These are phyloP conservation scores for Fonsecaea pugnacius DNA, from an alignment of 2,329 filamentous ascomycete genomes.

Conservation along the genomic window DNA sequence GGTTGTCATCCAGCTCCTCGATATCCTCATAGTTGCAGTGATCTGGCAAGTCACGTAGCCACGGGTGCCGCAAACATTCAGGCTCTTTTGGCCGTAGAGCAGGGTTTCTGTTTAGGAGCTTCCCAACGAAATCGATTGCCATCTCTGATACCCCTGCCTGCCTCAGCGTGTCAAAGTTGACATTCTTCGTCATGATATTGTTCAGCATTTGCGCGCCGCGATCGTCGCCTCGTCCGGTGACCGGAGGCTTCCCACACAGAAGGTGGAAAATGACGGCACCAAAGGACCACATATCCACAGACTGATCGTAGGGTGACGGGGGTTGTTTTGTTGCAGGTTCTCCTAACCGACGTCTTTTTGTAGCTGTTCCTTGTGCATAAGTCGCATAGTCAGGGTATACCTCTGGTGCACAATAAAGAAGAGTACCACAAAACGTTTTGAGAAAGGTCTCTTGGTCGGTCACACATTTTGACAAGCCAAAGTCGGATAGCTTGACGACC, in stretches of 20 bases:
- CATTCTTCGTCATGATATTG: constrained; percentile 78
- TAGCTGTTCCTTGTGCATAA: constrained; percentile 52
- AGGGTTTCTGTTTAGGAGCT: constrained; percentile 83
- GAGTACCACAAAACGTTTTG: constrained; percentile 93
- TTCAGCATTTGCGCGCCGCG: constrained; percentile 76
- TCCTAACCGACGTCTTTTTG: constrained; percentile 63
- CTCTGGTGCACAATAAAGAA: constrained; percentile 94
- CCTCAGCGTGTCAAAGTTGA: constrained; percentile 69
- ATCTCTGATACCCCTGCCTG: constrained; percentile 63
- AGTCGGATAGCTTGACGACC: constrained; percentile 89
- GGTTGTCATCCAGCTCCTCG: constrained; percentile 54
- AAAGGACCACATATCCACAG: constrained; percentile 95
- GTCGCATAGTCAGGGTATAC: constrained; percentile 83
- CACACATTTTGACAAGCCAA: constrained; percentile 93
- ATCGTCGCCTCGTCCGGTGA: constrained; percentile 74
- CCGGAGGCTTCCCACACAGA: constrained; percentile 79
- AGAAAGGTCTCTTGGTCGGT: constrained; percentile 88
- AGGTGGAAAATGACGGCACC: constrained; percentile 89
- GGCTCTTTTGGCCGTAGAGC: constrained; percentile 73
- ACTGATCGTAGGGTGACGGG: constrained; percentile 75
- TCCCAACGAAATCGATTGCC: constrained; percentile 73
- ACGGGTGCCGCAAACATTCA: constrained; percentile 72
- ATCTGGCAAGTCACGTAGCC: constrained; percentile 65
- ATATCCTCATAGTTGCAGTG: constrained; percentile 62
- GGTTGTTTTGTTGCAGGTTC: constrained; percentile 50